Conservation (phyloP, 2,329 filamentous ascomycete species). For the Bretziella fagacearum region DNA sequence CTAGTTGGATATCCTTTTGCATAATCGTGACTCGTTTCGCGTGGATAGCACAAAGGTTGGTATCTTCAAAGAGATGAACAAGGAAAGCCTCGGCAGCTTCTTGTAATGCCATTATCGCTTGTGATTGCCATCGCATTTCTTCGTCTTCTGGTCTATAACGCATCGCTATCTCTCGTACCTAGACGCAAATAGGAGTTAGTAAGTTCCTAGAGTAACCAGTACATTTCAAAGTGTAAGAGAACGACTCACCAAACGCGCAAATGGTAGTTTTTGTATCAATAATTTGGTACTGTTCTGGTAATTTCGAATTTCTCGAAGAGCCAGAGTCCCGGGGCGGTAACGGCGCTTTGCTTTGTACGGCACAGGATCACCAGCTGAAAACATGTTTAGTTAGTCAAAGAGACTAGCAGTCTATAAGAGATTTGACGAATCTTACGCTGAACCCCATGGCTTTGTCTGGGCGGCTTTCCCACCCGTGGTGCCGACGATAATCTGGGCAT, state of each 20-base stretch:
- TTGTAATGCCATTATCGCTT: constrained; percentile 82
- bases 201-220: background rate
- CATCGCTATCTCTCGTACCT: constrained; percentile 58
- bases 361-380: constrained; percentile 53
- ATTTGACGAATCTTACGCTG: constrained; percentile 5
- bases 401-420: no score
- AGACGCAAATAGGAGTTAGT: constrained; percentile 15
- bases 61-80: constrained; percentile 90
- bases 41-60: constrained; percentile 90
- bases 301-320: constrained; percentile 76
- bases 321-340: constrained; percentile 66
- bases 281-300: constrained; percentile 86
- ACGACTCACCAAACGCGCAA: constrained; percentile 49
- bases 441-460: constrained; percentile 5
- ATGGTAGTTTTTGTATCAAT: constrained; percentile 63
- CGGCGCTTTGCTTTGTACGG: constrained; percentile 44
- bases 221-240: background rate
- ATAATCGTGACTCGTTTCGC: constrained; percentile 94
- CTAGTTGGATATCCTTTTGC: constrained; percentile 95
- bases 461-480: constrained; percentile 7
- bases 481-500: constrained; percentile 10
- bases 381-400: background rate
- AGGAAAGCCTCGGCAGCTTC: constrained; percentile 94
- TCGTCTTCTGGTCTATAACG: constrained; percentile 43
- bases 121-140: constrained; percentile 86